Evolutionary conservation across 306 rosid genomes (phyloP), one percentile per base, ranked within the genome.

Genomic region (Prinsepia uniflora): DNA sequence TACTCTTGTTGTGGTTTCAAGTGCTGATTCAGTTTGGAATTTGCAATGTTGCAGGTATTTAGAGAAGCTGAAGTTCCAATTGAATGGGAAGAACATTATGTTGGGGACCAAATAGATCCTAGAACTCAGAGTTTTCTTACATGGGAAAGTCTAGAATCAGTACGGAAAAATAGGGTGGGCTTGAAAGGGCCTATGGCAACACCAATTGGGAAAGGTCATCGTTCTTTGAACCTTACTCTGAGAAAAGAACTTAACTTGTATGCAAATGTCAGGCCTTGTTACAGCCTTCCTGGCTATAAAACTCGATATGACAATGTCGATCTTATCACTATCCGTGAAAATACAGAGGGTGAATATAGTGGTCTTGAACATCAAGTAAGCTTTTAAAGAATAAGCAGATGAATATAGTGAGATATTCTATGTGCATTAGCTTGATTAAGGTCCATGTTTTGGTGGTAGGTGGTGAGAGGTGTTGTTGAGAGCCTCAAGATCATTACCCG

Each of bases 121-220:
- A 81, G 91, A 77, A 95, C 99, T 6, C 96, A 95, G 70, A 95
- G 99, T 80, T 95, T 89, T 71, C 81, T 95, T 3, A 91, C 99
- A 76, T 95, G 96, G 99, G 99, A 95, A 78, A 95, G 99, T 81
- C 84, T 95, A 59, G 99, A 91, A 77, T 95, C 99, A 0, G 96
- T 95, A 10, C 76, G 96, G 68, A 70, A 34, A 77, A 95, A 95
- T 64, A 40, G 72, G 85, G 96, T 95, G 50, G 97, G 99, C 78
- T 84, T 95, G 92, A 95, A 95, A 84, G 99, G 99, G 44, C 99
- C 99, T 10, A 95, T 95, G 99, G 97, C 99, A 54, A 95, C 97
- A 45, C 99, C 99, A 9, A 91, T 95, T 84, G 97, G 99, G 67
- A 91, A 89, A 78, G 97, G 97, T 45, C 97, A 91, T 84, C 99